A percentile compares a stretch with the other conserved stretches of the same genome.
phyloP scores from a whole-genome alignment of 805 yeast genomes.

The Starmerella powellii region DNA sequence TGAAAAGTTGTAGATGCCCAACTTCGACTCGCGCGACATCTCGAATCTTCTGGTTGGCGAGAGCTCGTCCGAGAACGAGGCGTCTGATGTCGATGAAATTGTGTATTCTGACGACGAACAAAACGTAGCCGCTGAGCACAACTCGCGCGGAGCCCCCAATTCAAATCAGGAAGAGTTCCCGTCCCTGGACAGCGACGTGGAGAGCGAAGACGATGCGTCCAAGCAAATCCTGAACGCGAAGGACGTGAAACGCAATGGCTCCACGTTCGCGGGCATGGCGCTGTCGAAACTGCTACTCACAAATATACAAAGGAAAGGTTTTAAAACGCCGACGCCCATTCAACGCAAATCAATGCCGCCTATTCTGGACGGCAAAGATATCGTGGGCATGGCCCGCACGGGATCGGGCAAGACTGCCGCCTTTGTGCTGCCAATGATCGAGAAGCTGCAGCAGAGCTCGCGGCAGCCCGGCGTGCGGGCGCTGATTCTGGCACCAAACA shows the following conservation, averaged over 20 bases:
- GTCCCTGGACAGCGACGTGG: slow-evolving; percentile 34
- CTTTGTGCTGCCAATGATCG: slow-evolving; percentile 79
- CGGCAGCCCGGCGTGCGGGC: slow-evolving; percentile 69
- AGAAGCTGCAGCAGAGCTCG: slow-evolving; percentile 25
- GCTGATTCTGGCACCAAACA: slow-evolving; percentile 78
- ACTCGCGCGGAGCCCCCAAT: not conserved
- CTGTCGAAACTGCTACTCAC: slow-evolving; percentile 56
- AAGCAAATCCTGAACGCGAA: slow-evolving; percentile 15
- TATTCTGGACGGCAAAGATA: slow-evolving; percentile 76
- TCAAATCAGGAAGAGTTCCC: slow-evolving; percentile 29
- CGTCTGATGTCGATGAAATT: not conserved
- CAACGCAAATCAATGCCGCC: slow-evolving; percentile 92
- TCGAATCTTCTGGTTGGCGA: slow-evolving; percentile 6
- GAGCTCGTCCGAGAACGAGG: too few relatives aligned
- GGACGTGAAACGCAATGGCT: slow-evolving; percentile 31
- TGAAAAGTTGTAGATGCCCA: too few relatives aligned
- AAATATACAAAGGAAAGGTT: slow-evolving; percentile 75
- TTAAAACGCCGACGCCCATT: slow-evolving; percentile 91
- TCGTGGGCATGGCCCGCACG: slow-evolving; percentile 98
- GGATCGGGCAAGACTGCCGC: slow-evolving; percentile 99
- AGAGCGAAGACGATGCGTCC: slow-evolving; percentile 27
- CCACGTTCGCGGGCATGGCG: slow-evolving; percentile 85
- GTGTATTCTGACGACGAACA: not conserved
- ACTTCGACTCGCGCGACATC: slow-evolving; percentile 1
- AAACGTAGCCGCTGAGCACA: not conserved